Evolutionary conservation across 176 grass and related monocot genomes (phyloP), one percentile per base, ranked within the genome.

Genomic region (Secale cereale): DNA sequence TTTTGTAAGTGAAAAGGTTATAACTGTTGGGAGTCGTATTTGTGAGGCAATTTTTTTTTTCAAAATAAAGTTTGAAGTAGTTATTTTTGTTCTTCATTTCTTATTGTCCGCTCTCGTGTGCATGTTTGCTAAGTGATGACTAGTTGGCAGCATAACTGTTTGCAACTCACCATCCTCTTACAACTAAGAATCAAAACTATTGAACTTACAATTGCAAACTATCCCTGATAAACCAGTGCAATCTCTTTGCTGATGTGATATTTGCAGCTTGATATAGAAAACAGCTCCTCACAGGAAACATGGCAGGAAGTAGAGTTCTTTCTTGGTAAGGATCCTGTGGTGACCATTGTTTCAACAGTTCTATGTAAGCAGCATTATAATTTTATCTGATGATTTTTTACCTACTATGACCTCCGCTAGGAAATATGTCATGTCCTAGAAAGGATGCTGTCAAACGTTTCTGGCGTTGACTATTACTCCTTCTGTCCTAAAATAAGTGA

Each of bases 251-350:
- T 76, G 32, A 54, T 80, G 22, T 86, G 80, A 68, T 81, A 60
- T 87, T 89, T 85, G 82, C 88, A 98, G 96, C 96, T 98, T 66
- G 96, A 98, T 85, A 95, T 98, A 87, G 86, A 89, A 83, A 98
- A 95, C 74, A 98, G 89, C 82, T 94, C 96, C 67, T 94, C 81
- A 39, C 96, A 98, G 80, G 82, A 90, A 88, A 70, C 86, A 54
- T 98, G 96, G 96, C 96, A 98, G 87, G 84, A 89, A 88, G 91
- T 98, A 60, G 96, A 98, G 81, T 90, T 98, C 89, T 77, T 94
- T 82, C 90, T 98, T 84, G 96, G 96, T 98, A 90, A 85, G 89
- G 78, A 72, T 91, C 39, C 54, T 65, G 45, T 43, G 43, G 26
- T 56, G 39, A 70, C 77, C 17, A 86, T 62, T 59, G 46, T 78